Conservation (phyloP, 345 rosid genomes). For the Erucastrum elatum region DNA sequence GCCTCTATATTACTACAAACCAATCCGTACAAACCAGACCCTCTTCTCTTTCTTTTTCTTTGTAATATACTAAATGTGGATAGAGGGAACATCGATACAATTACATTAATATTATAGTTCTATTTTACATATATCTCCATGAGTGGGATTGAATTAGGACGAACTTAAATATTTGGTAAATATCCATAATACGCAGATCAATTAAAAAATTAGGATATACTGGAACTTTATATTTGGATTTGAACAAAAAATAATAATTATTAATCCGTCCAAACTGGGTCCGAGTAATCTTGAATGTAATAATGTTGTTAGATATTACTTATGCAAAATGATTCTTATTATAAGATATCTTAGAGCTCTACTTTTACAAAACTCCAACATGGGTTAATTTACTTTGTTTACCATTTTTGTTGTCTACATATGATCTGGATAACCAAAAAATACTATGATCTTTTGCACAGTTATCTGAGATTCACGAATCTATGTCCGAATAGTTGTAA, state of each 20-base stretch:
- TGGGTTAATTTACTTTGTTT: background rate
- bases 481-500: background rate
- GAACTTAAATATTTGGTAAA: background rate
- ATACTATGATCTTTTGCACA: background rate
- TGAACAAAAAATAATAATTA: background rate
- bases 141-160: background rate
- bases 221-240: background rate
- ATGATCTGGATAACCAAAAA: background rate
- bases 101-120: background rate
- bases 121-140: background rate
- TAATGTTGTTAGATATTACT: background rate
- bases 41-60: background rate
- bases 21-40: slow-evolving; percentile 24
- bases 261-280: background rate
- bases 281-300: background rate
- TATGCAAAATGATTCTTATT: background rate
- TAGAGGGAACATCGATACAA: background rate
- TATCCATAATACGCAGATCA: background rate
- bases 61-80: background rate
- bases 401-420: background rate
- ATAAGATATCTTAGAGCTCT: background rate
- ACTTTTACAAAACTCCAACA: background rate
- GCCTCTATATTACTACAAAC: slow-evolving; percentile 32
- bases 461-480: background rate
- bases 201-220: background rate